Percentiles rank a stretch among this genome's conserved stretches.
phyloP scores from a whole-genome alignment of 1,284 basidiomycete genomes.

The Nidula niveotomentosa region DNA sequence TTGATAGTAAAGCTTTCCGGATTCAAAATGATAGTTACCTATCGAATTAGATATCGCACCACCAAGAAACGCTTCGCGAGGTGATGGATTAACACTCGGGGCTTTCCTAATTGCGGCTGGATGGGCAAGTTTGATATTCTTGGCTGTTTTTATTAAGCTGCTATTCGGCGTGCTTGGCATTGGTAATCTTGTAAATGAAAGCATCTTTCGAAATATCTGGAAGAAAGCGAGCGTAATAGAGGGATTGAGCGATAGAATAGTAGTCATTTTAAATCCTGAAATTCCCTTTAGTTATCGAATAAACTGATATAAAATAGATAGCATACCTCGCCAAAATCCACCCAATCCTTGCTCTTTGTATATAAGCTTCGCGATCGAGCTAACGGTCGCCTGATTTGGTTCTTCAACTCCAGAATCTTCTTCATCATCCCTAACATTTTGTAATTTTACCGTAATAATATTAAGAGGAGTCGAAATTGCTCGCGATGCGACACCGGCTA shows the following conservation, averaged over 20 bases:
- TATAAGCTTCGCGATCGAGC: slow-evolving; percentile 35
- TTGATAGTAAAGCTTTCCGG: background rate
- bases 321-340: slow-evolving; percentile 56
- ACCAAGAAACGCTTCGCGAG: slow-evolving; percentile 47
- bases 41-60: slow-evolving; percentile 50
- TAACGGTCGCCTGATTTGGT: slow-evolving; percentile 15
- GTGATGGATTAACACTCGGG: slow-evolving; percentile 24
- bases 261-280: slow-evolving; percentile 48
- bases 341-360: slow-evolving; percentile 42
- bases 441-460: slow-evolving; percentile 49
- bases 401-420: slow-evolving; percentile 15
- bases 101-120: no score
- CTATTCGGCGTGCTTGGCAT: slow-evolving; percentile 3
- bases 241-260: slow-evolving; percentile 51
- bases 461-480: slow-evolving; percentile 52
- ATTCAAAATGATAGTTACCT: slow-evolving; percentile 20
- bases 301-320: background rate
- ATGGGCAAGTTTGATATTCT: slow-evolving; percentile 1
- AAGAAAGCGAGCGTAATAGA: slow-evolving; percentile 53
- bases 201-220: slow-evolving; percentile 45
- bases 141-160: background rate
- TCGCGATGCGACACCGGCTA: slow-evolving; percentile 54
- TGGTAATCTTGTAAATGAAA: slow-evolving; percentile 16
- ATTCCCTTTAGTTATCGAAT: slow-evolving; percentile 1
- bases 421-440: slow-evolving; percentile 35